phyloP scores from a whole-genome alignment of 208 protist genomes.

The Leishmania martiniquensis region DNA sequence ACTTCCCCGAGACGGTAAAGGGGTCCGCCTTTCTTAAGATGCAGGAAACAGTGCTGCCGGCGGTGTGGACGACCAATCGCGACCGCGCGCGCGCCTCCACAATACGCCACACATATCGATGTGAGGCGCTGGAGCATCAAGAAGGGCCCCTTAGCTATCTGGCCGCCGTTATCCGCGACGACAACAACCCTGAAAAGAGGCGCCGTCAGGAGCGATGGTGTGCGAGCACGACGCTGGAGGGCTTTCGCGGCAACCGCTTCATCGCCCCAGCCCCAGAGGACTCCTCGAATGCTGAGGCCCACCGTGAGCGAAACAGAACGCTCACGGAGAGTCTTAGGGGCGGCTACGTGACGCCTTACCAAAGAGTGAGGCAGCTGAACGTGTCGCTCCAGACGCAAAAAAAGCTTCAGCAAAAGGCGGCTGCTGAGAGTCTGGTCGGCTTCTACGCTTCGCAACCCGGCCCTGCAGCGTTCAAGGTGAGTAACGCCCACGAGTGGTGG shows the following conservation, averaged over 20 bases:
- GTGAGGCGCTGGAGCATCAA: slow-evolving; percentile 30
- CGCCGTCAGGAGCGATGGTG: slow-evolving; percentile 44
- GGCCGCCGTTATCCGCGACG: slow-evolving; percentile 41
- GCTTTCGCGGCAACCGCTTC: slow-evolving; percentile 26
- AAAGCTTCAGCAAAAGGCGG: slow-evolving; percentile 24
- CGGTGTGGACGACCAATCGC: slow-evolving; percentile 38
- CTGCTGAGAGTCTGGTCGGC: slow-evolving; percentile 26
- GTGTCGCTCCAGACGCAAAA: slow-evolving; percentile 21
- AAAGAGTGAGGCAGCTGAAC: slow-evolving; percentile 43
- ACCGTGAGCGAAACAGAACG: slow-evolving; percentile 35
- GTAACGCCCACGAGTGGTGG: slow-evolving; percentile 84
- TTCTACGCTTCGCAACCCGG: slow-evolving; percentile 25
- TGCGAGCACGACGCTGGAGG: slow-evolving; percentile 35
- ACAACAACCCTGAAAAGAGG: slow-evolving; percentile 44
- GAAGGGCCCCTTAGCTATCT: slow-evolving; percentile 53
- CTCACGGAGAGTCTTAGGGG: slow-evolving; percentile 35
- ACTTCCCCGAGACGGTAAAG: slow-evolving; percentile 67
- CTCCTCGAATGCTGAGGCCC: slow-evolving; percentile 19
- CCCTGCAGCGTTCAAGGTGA: slow-evolving; percentile 77
- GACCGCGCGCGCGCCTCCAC: slow-evolving; percentile 15
- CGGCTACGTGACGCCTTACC: slow-evolving; percentile 48
- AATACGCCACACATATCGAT: slow-evolving; percentile 42
- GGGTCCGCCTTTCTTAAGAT: slow-evolving; percentile 41
- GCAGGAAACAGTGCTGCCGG: slow-evolving; percentile 22
- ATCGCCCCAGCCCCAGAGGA: slow-evolving; percentile 16